These are phyloP conservation scores for Scedosporium aurantiacum DNA, from an alignment of 2,329 filamentous ascomycete species.

Conservation along the genomic window DNA sequence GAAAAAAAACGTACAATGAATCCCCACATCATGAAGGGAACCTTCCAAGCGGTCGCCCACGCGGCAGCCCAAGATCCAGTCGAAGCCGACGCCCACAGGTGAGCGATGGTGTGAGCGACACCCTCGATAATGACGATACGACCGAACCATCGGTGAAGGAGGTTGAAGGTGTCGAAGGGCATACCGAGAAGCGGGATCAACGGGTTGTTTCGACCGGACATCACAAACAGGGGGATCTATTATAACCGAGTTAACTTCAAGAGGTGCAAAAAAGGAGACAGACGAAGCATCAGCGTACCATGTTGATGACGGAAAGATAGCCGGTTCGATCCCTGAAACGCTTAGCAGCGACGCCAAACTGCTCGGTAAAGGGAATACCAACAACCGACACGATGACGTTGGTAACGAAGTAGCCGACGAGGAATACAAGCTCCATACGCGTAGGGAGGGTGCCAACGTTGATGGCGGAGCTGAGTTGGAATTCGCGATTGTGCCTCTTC, in stretches of 20 bases:
- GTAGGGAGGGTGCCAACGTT: slow-evolving; percentile 55
- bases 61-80: background rate
- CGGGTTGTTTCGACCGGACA: slow-evolving; percentile 88
- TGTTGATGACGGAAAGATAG: slow-evolving; percentile 74
- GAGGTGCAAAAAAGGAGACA: background rate
- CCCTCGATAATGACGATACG: slow-evolving; percentile 60
- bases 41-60: background rate
- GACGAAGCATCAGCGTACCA: slow-evolving; percentile 41
- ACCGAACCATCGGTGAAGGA: slow-evolving; percentile 59
- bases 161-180: slow-evolving; percentile 94
- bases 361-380: slow-evolving; percentile 46
- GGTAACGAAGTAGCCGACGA: slow-evolving; percentile 45
- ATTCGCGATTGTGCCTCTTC: slow-evolving; percentile 58
- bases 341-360: slow-evolving; percentile 37
- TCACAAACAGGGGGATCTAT: slow-evolving; percentile 59
- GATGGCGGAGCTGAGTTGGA: slow-evolving; percentile 47
- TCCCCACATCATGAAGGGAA: slow-evolving; percentile 4
- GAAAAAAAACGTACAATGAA: slow-evolving; percentile 1
- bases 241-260: background rate
- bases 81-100: slow-evolving; percentile 7
- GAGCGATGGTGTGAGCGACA: slow-evolving; percentile 50
- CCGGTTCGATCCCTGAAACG: slow-evolving; percentile 80
- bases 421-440: slow-evolving; percentile 47
- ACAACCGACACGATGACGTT: slow-evolving; percentile 59
- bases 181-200: slow-evolving; percentile 72